Evolutionary conservation across 176 grass and related monocot species (phyloP), one percentile per base, ranked within the genome.

Genomic region (Themeda triandra): DNA sequence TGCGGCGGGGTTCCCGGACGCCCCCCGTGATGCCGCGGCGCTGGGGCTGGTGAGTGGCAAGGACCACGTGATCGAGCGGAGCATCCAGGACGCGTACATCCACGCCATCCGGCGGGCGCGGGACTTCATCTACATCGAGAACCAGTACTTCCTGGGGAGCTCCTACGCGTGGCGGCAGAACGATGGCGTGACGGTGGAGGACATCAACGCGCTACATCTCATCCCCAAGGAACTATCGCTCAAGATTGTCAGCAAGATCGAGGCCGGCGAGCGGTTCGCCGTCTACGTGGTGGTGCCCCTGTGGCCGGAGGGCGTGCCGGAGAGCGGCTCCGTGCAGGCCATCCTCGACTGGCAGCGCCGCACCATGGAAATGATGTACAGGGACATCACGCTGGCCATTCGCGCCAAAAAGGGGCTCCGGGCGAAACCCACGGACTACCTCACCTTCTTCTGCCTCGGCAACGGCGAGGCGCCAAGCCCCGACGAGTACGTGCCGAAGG

Each of bases 331-430:
- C 21, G 89, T 92, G 83, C 90, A 92, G 77, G 90, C 92, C 65
- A 94, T 94, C 85, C 83, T 92, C 0, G 89, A 94, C 72, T 92
- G 90, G 92, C 90, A 92, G 78, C 78, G 85, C 10, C 83, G 90
- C 63, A 90, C 92, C 71, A 90, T 94, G 92, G 90, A 94, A 73
- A 94, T 88, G 90, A 94, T 94, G 92, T 94, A 94, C 82, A 66
- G 7, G 13, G 87, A 92, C 39, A 30, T 92, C 1, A 27, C 75
- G 6, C 78, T 80, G 28, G 92, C 92, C 28, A 84, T 94, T 3
- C 25, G 35, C 0, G 87, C 87, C 36, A 80, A 33, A 4, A 33
- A 76, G 42, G 85, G 89, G 2, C 40, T 92, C 10, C 41, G 31
- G 66, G 85, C 73, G 32, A 33, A 33, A 33, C 25, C n/a, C 80